These are phyloP conservation scores for Endocalyx cinctus DNA, from an alignment of 2,329 filamentous ascomycete genomes.

Conservation along the genomic window DNA sequence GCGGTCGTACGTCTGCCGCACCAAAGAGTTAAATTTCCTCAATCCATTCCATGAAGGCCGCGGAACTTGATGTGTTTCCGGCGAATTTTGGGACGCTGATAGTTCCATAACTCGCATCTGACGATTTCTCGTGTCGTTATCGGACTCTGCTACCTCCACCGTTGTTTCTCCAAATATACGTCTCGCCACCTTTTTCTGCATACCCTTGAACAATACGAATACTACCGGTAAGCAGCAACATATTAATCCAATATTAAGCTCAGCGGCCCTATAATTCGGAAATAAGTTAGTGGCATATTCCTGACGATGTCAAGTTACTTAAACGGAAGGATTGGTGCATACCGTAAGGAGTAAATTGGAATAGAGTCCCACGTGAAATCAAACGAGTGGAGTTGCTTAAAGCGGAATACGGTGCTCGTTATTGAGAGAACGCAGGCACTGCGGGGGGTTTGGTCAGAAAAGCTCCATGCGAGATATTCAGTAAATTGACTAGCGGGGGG, in stretches of 20 bases:
- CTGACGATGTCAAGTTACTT: background rate
- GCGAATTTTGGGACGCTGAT: no score
- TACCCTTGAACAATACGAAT: conserved; percentile 10
- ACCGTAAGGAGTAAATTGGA: conserved; percentile 12
- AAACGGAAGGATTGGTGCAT: background rate
- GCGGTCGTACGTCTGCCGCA: no score
- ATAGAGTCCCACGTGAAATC: conserved; percentile 17
- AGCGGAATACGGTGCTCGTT: conserved; percentile 13
- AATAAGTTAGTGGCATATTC: conserved; percentile 1
- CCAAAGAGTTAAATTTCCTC: no score
- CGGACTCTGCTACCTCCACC: no score
- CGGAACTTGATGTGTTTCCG: no score
- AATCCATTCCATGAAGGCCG: no score
- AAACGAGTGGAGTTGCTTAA: conserved; percentile 10
- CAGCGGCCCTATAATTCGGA: conserved; percentile 7
- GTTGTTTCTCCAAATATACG: no score
- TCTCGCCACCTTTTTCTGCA: no score
- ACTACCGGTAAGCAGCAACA: conserved; percentile 12
- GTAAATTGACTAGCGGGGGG: no score
- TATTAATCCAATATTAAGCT: conserved; percentile 13
- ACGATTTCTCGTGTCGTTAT: no score
- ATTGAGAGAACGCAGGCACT: conserved; percentile 14
- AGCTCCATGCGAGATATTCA: background rate
- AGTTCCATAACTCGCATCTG: no score
- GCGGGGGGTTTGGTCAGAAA: background rate